Evolutionary conservation across 306 rosid genomes (phyloP).

Genomic region (Abrus pulchellus): DNA sequence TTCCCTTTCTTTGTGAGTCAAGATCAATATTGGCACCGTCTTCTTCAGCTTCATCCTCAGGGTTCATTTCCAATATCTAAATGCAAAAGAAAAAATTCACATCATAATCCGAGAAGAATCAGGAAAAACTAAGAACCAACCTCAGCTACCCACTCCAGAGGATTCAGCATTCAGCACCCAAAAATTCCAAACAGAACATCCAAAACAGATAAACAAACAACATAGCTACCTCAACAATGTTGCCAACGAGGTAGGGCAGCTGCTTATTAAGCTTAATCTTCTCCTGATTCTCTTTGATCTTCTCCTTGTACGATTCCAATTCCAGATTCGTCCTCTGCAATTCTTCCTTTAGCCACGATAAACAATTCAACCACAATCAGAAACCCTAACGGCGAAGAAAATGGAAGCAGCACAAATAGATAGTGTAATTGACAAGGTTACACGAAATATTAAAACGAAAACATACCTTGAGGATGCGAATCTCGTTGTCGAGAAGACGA

Average conservation of each 20-base stretch:
- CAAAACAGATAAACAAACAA: background rate
- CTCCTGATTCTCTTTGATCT: conserved; percentile 95
- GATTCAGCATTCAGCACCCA: background rate
- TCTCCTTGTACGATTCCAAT: conserved; percentile 82
- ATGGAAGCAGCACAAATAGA: background rate
- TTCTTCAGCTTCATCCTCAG: conserved; percentile 97
- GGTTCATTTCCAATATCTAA: conserved; percentile 96
- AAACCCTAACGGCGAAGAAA: conserved; percentile 36
- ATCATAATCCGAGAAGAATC: background rate
- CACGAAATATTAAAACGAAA: background rate
- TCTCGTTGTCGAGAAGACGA: conserved; percentile 89
- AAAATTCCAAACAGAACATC: background rate
- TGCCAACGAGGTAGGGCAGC: conserved; percentile 93
- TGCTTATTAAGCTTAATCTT: conserved; percentile 97
- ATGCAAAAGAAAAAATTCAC: background rate
- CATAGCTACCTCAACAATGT: conserved; percentile 84
- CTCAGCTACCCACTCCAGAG: background rate
- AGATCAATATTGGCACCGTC: conserved; percentile 98
- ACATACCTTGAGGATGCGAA: conserved; percentile 85
- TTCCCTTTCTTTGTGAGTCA: conserved; percentile 93
- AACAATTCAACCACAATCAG: conserved; percentile 26
- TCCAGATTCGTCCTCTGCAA: conserved; percentile 88
- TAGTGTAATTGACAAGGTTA: background rate
- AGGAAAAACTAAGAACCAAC: background rate
- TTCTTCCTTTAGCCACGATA: conserved; percentile 71